Evolutionary conservation across 75 land plant species (phyloP), one percentile per base, ranked within the genome.

Genomic region (Sequoiadendron giganteum): DNA sequence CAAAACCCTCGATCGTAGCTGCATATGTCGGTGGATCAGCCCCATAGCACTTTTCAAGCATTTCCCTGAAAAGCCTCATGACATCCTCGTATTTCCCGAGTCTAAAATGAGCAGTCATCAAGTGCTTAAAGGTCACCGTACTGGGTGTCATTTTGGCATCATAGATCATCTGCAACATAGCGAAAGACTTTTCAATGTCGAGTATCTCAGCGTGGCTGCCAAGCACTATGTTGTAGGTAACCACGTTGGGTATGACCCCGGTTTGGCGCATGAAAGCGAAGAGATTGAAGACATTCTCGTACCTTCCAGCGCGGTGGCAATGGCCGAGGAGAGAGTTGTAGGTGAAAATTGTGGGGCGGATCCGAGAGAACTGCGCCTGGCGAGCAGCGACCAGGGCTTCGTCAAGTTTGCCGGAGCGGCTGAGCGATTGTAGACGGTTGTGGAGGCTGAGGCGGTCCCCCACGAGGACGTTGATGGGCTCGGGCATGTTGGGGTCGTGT

Each of bases 301-400:
- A 88, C 28, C 92, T 86, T n/a, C 88, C 82, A 40, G 87, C 85
- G 36, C 96, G 91, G 84, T 85, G 90, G 80, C 92, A 86, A 43
- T 92, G 87, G 42, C 93, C 96, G 0, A 90, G 87, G 72, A 95
- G 90, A 36, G 96, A 94, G 54, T 95, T 95, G 89, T 93, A 95
- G 76, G 96, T 95, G 90, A 95, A 95, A 68, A 95, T 93, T 39
- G 96, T 95, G 81, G 96, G 96, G 39, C 96, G 91, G 18, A 88
- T 87, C 39, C 36, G 75, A 76, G 95, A 92, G 87, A 81, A 93
- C 16, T 92, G 90, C 21, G 96, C 86, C 14, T 89, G 88, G 21
- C 95, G 90, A 38, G 92, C 95, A 54, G 77, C 36, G 61, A 82
- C 72, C 14, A 92, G 89, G 83, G 95, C 95, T 38, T 90, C 76